Evolutionary conservation across 2,329 filamentous ascomycete genomes (phyloP).

Genomic region (Sporothrix euskadiensis): DNA sequence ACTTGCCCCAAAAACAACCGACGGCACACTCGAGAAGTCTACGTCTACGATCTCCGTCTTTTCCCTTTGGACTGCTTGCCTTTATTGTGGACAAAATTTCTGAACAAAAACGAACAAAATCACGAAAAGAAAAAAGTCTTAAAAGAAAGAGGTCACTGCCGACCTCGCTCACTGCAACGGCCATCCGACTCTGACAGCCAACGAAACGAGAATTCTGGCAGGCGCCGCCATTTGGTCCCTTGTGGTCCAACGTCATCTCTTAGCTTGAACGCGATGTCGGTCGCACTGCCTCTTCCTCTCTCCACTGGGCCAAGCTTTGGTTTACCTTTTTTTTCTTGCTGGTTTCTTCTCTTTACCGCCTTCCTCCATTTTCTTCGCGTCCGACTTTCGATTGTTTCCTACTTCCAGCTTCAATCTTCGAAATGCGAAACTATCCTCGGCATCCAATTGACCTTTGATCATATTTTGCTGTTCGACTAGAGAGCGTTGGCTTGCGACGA

Average conservation of each 20-base stretch:
- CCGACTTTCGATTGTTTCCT: background rate
- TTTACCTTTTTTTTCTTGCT: background rate
- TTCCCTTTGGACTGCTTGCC: background rate
- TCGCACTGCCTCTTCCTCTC: conserved; percentile 1
- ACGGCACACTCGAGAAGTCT: background rate
- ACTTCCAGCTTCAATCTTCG: background rate
- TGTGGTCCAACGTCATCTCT: conserved; percentile 9
- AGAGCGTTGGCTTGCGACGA: background rate
- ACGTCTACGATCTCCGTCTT: background rate
- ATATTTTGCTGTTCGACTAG: background rate
- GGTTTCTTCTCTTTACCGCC: background rate
- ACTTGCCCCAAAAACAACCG: background rate
- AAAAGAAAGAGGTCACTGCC: background rate
- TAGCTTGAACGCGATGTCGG: background rate
- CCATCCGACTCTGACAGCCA: background rate
- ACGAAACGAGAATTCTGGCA: background rate
- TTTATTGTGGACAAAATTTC: background rate
- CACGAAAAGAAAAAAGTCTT: background rate
- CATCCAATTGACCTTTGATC: background rate
- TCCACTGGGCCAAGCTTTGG: background rate
- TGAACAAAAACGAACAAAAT: background rate
- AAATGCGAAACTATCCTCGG: background rate
- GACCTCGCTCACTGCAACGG: background rate
- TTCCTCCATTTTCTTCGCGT: background rate
- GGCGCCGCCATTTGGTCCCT: background rate